Evolutionary conservation across 2,329 filamentous ascomycete genomes (phyloP).

Genomic region (Ascochyta viciae-villosae): DNA sequence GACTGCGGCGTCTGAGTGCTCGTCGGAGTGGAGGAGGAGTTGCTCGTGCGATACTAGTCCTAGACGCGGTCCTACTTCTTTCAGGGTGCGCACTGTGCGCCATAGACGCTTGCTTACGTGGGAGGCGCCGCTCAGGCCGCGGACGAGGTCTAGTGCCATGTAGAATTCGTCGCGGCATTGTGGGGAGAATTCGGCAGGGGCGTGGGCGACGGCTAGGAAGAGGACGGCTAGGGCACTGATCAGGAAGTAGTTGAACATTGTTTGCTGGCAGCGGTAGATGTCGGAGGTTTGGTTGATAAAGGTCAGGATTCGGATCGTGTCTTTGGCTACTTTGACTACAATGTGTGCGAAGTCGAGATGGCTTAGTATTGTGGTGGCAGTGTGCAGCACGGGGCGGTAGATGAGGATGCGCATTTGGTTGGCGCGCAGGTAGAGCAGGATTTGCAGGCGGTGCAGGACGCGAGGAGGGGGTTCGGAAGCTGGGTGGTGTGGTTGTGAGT

Average conservation of each 20-base stretch:
- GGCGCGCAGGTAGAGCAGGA: conserved; percentile 83
- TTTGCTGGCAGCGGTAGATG: conserved; percentile 74
- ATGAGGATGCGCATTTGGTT: conserved; percentile 93
- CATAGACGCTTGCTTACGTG: conserved; percentile 77
- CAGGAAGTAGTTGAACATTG: conserved; percentile 82
- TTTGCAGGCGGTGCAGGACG: conserved; percentile 74
- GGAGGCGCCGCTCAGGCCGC: conserved; percentile 73
- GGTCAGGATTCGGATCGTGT: conserved; percentile 75
- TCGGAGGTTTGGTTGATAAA: conserved; percentile 75
- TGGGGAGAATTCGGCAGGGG: conserved; percentile 73
- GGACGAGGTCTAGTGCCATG: conserved; percentile 76
- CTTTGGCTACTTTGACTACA: conserved; percentile 76
- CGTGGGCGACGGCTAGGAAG: conserved; percentile 78
- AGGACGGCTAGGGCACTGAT: conserved; percentile 77
- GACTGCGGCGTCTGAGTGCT: conserved; percentile 67
- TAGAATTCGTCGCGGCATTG: conserved; percentile 78
- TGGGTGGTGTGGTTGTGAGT: conserved; percentile 49
- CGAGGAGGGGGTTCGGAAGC: conserved; percentile 60
- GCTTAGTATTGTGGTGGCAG: conserved; percentile 79
- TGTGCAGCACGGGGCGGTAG: conserved; percentile 86
- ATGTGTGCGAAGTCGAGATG: conserved; percentile 76
- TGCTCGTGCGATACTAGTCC: conserved; percentile 61
- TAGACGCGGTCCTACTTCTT: conserved; percentile 73
- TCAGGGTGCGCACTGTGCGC: conserved; percentile 74
- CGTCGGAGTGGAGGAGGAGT: conserved; percentile 54